A percentile compares a stretch with the other conserved stretches of the same genome.
These are phyloP conservation scores for Candida adriatica DNA, from an alignment of 805 yeast genomes.

Conservation along the genomic window DNA sequence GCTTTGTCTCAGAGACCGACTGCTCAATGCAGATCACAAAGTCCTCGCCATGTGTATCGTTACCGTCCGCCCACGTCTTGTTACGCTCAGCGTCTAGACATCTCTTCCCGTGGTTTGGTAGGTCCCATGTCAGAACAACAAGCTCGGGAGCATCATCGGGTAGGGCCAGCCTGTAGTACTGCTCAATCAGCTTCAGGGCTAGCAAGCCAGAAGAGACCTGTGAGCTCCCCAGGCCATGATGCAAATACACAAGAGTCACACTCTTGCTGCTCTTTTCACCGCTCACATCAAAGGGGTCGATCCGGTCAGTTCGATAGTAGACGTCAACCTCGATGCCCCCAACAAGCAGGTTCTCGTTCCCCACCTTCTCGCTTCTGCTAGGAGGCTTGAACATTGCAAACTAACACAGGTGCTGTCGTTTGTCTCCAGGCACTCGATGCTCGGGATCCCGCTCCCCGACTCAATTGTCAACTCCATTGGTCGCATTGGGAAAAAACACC, in stretches of 20 bases:
- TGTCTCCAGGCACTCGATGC: no score
- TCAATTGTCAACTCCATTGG: background rate
- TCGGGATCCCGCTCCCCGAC: no score
- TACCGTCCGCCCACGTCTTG: slow-evolving; percentile 12
- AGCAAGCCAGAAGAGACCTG: slow-evolving; percentile 1
- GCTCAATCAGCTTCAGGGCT: slow-evolving; percentile 3
- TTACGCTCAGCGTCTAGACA: slow-evolving; percentile 6
- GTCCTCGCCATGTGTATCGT: slow-evolving; percentile 15
- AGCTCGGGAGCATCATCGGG: slow-evolving; percentile 4
- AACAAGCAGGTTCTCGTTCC: slow-evolving; percentile 1
- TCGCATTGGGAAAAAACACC: slow-evolving; percentile 1
- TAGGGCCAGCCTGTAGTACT: slow-evolving; percentile 1
- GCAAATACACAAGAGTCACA: slow-evolving; percentile 3
- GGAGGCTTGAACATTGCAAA: slow-evolving; percentile 1
- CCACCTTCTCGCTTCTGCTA: background rate
- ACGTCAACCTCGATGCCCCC: slow-evolving; percentile 9
- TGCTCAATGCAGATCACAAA: slow-evolving; percentile 17
- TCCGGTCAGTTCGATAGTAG: slow-evolving; percentile 2
- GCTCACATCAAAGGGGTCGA: slow-evolving; percentile 3
- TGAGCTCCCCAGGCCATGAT: slow-evolving; percentile 7
- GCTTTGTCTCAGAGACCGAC: slow-evolving; percentile 14
- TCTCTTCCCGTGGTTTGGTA: slow-evolving; percentile 19
- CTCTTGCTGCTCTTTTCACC: background rate
- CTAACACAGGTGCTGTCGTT: no score
- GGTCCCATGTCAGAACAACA: slow-evolving; percentile 16